A percentile compares a stretch with the other conserved stretches of the same genome.
These are phyloP conservation scores for Beauveria pseudobassiana DNA, from an alignment of 2,329 filamentous ascomycete species.

Conservation along the genomic window DNA sequence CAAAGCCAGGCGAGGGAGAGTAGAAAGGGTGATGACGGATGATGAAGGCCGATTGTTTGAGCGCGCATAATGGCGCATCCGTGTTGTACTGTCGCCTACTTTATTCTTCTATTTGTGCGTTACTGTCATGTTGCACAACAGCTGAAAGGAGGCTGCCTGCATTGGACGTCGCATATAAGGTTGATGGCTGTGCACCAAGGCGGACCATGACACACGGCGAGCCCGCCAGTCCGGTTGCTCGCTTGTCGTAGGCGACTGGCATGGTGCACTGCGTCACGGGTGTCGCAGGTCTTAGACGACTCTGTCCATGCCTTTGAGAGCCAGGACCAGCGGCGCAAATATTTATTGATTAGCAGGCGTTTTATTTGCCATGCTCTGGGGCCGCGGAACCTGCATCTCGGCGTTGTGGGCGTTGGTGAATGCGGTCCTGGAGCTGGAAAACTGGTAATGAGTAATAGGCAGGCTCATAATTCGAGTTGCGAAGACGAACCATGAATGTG, in stretches of 20 bases:
- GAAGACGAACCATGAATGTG: neutral
- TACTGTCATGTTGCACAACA: neutral
- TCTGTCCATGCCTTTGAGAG: neutral
- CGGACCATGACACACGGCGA: neutral
- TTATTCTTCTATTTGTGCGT: neutral
- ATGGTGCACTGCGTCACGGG: slow-evolving; percentile 2
- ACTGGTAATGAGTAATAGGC: neutral
- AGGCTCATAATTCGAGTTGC: neutral
- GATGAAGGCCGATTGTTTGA: neutral
- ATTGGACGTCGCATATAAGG: neutral
- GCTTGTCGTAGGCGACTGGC: neutral
- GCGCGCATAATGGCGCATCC: neutral
- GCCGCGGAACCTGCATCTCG: neutral
- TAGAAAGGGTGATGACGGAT: neutral
- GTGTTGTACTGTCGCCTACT: neutral
- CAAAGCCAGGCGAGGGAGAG: neutral
- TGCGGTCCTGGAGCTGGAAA: neutral
- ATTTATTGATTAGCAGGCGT: neutral
- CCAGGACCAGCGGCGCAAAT: neutral
- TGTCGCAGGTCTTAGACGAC: neutral
- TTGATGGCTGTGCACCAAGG: neutral
- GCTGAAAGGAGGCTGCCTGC: neutral
- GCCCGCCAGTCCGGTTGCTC: neutral
- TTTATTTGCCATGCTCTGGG: neutral
- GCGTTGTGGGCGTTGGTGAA: neutral